Conservation (phyloP, 345 rosid genomes). For the Fremontodendron californicum region DNA sequence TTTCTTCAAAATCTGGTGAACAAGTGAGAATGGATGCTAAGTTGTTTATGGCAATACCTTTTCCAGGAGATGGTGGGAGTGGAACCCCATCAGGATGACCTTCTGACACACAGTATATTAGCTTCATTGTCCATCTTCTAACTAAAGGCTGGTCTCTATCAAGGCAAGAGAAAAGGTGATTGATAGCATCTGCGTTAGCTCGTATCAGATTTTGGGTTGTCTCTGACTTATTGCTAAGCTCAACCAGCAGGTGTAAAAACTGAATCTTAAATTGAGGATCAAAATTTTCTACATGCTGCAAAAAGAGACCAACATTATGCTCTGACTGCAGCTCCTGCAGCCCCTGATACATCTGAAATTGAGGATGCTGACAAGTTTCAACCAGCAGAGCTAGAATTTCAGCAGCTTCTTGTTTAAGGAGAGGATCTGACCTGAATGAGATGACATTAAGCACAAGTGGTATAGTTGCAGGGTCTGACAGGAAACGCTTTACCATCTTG, state of each 20-base stretch:
- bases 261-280: conserved; percentile 33
- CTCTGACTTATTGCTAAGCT: conserved; percentile 40
- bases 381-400: conserved; percentile 42
- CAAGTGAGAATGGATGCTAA: conserved; percentile 31
- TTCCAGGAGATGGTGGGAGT: conserved; percentile 41
- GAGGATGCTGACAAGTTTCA: conserved; percentile 24
- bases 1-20: conserved; percentile 42
- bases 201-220: conserved; percentile 31
- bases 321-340: conserved; percentile 45
- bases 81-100: conserved; percentile 38
- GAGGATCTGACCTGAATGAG: conserved; percentile 30
- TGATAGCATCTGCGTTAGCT: conserved; percentile 23
- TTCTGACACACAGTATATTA: conserved; percentile 36
- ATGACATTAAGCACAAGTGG: conserved; percentile 36
- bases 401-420: conserved; percentile 38
- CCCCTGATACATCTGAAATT: conserved; percentile 36
- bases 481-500: conserved; percentile 31
- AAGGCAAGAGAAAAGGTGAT: conserved; percentile 39
- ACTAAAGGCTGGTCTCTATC: conserved; percentile 22
- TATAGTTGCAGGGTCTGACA: conserved; percentile 35
- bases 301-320: conserved; percentile 38
- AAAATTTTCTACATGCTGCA: conserved; percentile 26
- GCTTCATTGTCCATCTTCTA: conserved; percentile 42
- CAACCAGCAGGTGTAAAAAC: conserved; percentile 41
- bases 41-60: conserved; percentile 38